These are phyloP conservation scores for Ceratobasidium theobromae DNA, from an alignment of 1,284 basidiomycete species.

Conservation along the genomic window DNA sequence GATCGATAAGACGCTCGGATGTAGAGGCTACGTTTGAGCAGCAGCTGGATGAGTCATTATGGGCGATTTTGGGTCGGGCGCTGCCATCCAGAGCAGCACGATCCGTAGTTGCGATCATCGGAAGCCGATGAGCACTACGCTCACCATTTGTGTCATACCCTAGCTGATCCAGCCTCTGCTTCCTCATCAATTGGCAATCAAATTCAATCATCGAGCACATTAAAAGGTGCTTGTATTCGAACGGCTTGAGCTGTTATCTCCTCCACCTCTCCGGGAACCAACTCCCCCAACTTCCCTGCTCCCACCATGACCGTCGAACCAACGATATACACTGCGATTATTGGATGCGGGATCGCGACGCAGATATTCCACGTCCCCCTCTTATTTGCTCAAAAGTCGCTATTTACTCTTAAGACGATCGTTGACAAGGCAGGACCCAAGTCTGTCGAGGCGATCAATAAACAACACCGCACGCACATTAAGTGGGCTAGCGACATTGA, in stretches of 20 bases:
- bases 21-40: too few relatives aligned
- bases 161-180: not conserved
- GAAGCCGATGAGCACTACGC: not conserved
- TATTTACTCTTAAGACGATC: conserved; percentile 26
- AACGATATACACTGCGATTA: conserved; percentile 24
- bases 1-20: too few relatives aligned
- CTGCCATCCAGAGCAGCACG: too few relatives aligned
- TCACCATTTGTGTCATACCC: too few relatives aligned
- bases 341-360: conserved; percentile 23
- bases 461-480: conserved; percentile 9
- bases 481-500: conserved; percentile 17
- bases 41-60: too few relatives aligned
- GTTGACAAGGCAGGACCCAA: conserved; percentile 26
- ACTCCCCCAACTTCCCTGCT: not conserved
- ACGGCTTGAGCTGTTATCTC: not conserved
- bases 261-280: not conserved
- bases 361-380: conserved; percentile 25
- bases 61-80: too few relatives aligned
- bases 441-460: conserved; percentile 22
- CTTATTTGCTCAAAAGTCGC: conserved; percentile 7
- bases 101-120: too few relatives aligned
- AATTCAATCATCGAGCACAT: not conserved
- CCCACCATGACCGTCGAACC: conserved; percentile 17
- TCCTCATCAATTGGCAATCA: not conserved
- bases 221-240: not conserved